Base-by-base conservation (phyloP, 1,139 yeast genomes). In the Debaryomyces sp. region DNA sequence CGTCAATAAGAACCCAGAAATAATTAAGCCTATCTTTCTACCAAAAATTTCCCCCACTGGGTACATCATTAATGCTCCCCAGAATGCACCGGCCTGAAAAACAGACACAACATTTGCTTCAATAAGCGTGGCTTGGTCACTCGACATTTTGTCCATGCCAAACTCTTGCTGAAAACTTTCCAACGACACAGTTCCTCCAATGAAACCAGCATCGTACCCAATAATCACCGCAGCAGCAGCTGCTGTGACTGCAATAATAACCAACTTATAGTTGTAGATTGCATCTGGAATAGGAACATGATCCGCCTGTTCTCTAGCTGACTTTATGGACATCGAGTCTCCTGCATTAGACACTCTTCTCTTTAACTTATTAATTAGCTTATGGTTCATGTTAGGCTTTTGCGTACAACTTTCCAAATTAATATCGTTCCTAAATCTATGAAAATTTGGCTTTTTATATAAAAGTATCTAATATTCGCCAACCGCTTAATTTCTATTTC, bases 21-120 rank as follows among this genome's bases (percentile, higher is more conserved):
- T 37, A 18, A 64, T 56, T 43, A 69, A 61, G 3, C 68, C 70
- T 15, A 55, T 36, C 29, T 59, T 55, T 37, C 73, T 48, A 1
- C 73, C 73, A 10, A 56, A 49, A 29, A 59, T 51, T 29, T 67
- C 67, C 3, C 66, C 67, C 3, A 68, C 44, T 0, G 72, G 73
- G 40, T 68, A 67, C 47, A 65, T 57, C 35, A 65, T 48, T 15
- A 68, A 57, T 13, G 64, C 52, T 10, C 73, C 73, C 50, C 63
- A 68, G 50, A 68, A 68, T 5, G 73, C 72, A 4, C 73, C 73
- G 1, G 69, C 71, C 46, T 68, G 73, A 54, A 69, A 68, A 9
- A 68, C 67, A 2, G 73, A 68, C 10, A 68, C 70, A 9, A 69
- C 64, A 45, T 68, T 67, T 10, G 72, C 61, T 36, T 54, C 58